A percentile compares a stretch with the other conserved stretches of the same genome.
These are phyloP conservation scores for Coemansia sp. DNA, from an alignment of 192 early-diverging fungal species.

Conservation along the genomic window DNA sequence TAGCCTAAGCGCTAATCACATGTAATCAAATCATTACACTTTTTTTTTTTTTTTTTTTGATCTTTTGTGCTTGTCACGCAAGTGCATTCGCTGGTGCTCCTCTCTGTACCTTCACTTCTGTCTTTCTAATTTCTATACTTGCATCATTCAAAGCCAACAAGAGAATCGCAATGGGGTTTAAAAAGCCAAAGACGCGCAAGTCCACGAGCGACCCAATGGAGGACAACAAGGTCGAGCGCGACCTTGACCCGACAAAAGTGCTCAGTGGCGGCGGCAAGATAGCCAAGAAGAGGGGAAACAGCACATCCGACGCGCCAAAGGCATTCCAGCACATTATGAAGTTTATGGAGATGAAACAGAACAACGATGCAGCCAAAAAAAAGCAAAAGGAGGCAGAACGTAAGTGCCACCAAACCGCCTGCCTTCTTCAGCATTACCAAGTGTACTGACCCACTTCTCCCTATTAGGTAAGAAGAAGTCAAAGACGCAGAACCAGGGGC, in stretches of 20 bases:
- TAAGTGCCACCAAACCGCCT: background rate
- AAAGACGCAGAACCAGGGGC: background rate
- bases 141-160: background rate
- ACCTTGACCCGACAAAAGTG: conserved; percentile 37
- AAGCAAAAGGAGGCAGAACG: conserved; percentile 6
- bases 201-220: conserved; percentile 7
- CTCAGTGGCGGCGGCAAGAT: conserved; percentile 41
- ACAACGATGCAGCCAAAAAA: conserved; percentile 20
- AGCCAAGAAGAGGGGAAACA: conserved; percentile 16
- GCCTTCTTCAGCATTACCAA: background rate
- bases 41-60: background rate
- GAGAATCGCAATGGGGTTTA: conserved; percentile 33
- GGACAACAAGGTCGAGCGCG: conserved; percentile 26
- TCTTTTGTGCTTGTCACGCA: background rate
- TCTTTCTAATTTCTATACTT: background rate
- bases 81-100: background rate
- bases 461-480: background rate
- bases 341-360: conserved; percentile 35
- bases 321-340: conserved; percentile 39
- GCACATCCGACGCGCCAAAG: conserved; percentile 36
- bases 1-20: background rate
- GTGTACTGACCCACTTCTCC: background rate
- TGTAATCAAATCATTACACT: background rate
- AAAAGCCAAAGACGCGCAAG: conserved; percentile 40
- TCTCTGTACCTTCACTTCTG: background rate